Base-by-base conservation (phyloP, 164 flowering plant species). In the Chimonanthus praecox region DNA sequence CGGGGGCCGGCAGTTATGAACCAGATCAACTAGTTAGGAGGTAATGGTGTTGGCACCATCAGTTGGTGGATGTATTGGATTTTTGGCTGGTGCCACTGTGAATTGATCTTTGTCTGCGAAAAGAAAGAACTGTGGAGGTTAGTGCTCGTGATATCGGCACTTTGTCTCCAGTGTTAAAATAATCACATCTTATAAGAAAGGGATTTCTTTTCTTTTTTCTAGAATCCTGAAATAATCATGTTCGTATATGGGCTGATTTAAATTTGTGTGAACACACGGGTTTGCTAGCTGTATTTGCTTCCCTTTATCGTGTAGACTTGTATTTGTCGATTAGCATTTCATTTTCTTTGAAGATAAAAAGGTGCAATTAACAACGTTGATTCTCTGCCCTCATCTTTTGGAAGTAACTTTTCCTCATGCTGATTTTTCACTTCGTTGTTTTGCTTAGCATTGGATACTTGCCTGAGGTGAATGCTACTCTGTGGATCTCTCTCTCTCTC, bases 1-100 rank as follows among this genome's bases (percentile, higher is more conserved):
- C 83, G 88, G 7, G 88, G 74, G 7, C 72, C 75, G 11, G 46
- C 49, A 63, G 54, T 75, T 75, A 62, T 76, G 0, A 66, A 66
- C 68, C 68, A 13, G 11, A 54, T n/a, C 68, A 11, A 66, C 49
- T 66, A 66, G 47, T 66, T 62, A 16, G 49, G 15, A 66, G 68
- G n/a, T 5, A 4, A n/a, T 8, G 11, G 11, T 54, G 60, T n/a
- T 11, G 15, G 11, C 16, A 13, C 60, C 60, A 54, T 15, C 33
- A 33, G 0, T 33, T 33, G 33, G 33, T 33, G 33, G n/a, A 62
- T 7, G 20, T 3, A 7, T 62, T 62, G 7, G 44, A 5, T 62
- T 62, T 16, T n/a, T 20, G 20, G 21, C n/a, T n/a, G 65, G 20
- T n/a, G 16, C 9, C 15, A 48, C n/a, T 15, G 47, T n/a, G 48